Evolutionary conservation across 139 green algal species (phyloP).

Genomic region (Micractinium sp.): DNA sequence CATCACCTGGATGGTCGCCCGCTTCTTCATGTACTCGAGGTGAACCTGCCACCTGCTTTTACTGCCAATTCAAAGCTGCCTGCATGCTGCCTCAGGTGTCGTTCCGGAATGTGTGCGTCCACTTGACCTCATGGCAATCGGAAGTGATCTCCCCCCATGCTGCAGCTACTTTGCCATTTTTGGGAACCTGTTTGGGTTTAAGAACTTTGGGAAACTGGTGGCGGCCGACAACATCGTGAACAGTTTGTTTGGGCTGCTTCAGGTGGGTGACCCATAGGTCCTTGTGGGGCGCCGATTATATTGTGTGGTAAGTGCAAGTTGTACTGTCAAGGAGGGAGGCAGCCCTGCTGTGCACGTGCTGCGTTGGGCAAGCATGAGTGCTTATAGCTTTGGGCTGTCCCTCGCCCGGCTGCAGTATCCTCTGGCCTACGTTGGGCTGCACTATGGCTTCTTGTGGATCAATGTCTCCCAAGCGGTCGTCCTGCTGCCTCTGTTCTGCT

Average conservation of each 20-base stretch:
- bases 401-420: constrained; percentile 34
- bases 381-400: not conserved
- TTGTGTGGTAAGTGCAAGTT: no score
- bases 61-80: not conserved
- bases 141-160: no score
- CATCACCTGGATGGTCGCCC: constrained; percentile 52
- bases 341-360: not conserved
- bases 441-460: constrained; percentile 59
- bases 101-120: no score
- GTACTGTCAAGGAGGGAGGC: not conserved
- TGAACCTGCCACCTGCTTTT: not conserved
- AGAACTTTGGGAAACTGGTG: constrained; percentile 67
- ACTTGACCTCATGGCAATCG: no score
- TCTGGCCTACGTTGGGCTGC: constrained; percentile 54
- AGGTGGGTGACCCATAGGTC: not conserved
- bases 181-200: constrained; percentile 65
- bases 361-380: not conserved
- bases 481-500: constrained; percentile 41
- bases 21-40: constrained; percentile 70
- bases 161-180: constrained; percentile 72
- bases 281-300: no score
- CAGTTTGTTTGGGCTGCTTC: constrained; percentile 57
- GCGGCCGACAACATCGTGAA: constrained; percentile 74
- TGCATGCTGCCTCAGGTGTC: no score
- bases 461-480: constrained; percentile 54